Conservation (phyloP, 768 basidiomycete species). For the Phlebiopsis gigantea region DNA sequence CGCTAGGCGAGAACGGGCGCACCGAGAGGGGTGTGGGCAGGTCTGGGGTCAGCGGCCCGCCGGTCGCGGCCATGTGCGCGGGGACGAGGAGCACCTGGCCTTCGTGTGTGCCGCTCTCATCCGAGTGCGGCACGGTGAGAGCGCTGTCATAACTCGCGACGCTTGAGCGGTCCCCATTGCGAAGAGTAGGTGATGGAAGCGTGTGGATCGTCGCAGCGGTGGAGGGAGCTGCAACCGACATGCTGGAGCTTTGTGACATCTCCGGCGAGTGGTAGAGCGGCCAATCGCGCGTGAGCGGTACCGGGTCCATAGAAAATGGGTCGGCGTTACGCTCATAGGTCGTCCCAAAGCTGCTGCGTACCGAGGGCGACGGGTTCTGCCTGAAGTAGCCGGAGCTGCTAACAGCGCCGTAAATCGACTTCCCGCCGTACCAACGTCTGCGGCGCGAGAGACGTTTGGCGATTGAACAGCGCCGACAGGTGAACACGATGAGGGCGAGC, state of each 20-base stretch:
- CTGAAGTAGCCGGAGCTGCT: conserved; percentile 14
- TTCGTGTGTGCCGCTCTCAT: background rate
- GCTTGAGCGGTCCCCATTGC: conserved; percentile 24
- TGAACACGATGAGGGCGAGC: conserved; percentile 33
- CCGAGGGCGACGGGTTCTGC: conserved; percentile 23
- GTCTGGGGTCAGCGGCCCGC: conserved; percentile 3
- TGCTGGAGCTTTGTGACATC: background rate
- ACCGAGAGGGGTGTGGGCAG: conserved; percentile 49
- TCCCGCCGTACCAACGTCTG: conserved; percentile 38
- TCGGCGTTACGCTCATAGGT: conserved; percentile 31
- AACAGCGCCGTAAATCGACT: conserved; percentile 6
- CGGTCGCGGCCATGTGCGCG: background rate
- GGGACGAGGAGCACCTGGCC: conserved; percentile 9
- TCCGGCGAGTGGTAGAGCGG: background rate
- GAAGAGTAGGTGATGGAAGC: conserved; percentile 16
- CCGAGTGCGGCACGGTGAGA: conserved; percentile 13
- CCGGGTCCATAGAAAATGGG: conserved; percentile 8
- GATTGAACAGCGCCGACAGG: conserved; percentile 42
- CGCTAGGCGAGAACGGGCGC: conserved; percentile 61
- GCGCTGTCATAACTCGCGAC: conserved; percentile 32
- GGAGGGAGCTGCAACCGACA: conserved; percentile 10
- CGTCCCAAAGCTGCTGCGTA: conserved; percentile 62
- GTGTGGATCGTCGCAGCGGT: conserved; percentile 12
- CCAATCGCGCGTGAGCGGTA: background rate
- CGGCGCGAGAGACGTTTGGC: conserved; percentile 38